phyloP scores from a whole-genome alignment of 225 moss, liverwort and hornwort genomes.

The Straminergon stramineum region DNA sequence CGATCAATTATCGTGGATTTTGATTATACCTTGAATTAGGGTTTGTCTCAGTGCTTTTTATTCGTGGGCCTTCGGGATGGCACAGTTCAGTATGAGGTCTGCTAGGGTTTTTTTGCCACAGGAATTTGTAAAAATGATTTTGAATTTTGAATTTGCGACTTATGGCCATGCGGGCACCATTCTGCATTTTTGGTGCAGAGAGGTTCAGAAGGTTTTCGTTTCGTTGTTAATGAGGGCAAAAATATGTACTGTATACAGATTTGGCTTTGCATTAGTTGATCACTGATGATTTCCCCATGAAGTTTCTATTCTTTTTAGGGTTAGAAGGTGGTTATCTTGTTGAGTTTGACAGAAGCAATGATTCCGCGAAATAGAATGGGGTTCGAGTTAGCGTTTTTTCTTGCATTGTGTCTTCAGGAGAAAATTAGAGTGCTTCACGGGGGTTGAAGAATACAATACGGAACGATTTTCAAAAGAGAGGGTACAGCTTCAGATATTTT shows the following conservation, averaged over 20 bases:
- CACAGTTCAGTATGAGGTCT: not conserved
- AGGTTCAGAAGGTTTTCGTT: not conserved
- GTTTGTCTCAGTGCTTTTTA: not conserved
- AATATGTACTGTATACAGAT: not conserved
- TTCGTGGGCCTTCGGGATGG: not conserved
- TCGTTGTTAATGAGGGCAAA: not conserved
- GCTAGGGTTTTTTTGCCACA: not conserved
- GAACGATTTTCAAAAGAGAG: not conserved
- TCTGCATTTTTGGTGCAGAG: not conserved
- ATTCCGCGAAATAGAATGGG: not conserved
- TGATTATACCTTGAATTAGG: slow-evolving; percentile 5
- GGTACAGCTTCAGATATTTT: not conserved
- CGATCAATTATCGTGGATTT: not conserved
- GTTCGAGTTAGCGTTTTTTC: not conserved
- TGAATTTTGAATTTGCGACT: not conserved
- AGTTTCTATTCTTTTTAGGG: not conserved
- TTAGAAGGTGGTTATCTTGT: not conserved
- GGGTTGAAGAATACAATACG: not conserved
- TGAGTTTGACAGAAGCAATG: not conserved
- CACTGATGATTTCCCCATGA: not conserved
- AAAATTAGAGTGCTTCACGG: not conserved
- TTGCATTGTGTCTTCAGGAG: not conserved
- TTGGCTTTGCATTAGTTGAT: not conserved
- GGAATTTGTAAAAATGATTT: not conserved
- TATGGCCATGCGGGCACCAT: not conserved